Evolutionary conservation across 164 flowering plant species (phyloP), one percentile per base, ranked within the genome.

Genomic region (Vitis rotundifolia): DNA sequence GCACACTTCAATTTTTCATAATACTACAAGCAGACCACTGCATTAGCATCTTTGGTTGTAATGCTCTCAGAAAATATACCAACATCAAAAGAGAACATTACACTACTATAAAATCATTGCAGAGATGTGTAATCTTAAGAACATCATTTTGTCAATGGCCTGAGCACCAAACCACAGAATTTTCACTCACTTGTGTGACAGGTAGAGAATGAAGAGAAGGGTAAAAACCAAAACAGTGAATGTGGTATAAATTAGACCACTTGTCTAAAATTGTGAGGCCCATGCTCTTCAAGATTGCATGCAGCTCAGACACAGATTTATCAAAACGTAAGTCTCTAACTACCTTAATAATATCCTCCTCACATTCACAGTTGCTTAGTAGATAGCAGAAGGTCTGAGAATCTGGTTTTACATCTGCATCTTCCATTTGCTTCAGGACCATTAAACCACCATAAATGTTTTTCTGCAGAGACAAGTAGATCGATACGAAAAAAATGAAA

Each of bases 341-440:
- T 80, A 94, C 98, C 99, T 89, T 87, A n/a, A 48, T 55, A 59
- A 94, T 87, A 73, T 89, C 89, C 49, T 89, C 81, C 78, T 86
- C 95, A 66, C 71, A 19, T 50, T 68, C 73, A 72, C 85, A 80
- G 57, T 86, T 85, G 48, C 66, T 52, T 19, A 94, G 83, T 57
- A 92, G 78, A 79, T 81, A 82, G 83, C 92, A 79, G 86, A 77
- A 94, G 48, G 99, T 94, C 68, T 73, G 77, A 71, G 88, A 78
- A 81, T 94, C 91, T 19, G 97, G 97, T 72, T 87, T 81, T 48
- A 92, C 87, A 74, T 77, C 79, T 64, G 83, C 95, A 54, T 6
- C 61, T 75, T 86, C 80, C 99, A 94, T 94, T 83, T 89, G 85
- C 70, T 87, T 81, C 56, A 91, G 84, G 71, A 92, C 93, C 83